These are phyloP conservation scores for Malbranchea zuffiana DNA, from an alignment of 2,329 filamentous ascomycete genomes.

Conservation along the genomic window DNA sequence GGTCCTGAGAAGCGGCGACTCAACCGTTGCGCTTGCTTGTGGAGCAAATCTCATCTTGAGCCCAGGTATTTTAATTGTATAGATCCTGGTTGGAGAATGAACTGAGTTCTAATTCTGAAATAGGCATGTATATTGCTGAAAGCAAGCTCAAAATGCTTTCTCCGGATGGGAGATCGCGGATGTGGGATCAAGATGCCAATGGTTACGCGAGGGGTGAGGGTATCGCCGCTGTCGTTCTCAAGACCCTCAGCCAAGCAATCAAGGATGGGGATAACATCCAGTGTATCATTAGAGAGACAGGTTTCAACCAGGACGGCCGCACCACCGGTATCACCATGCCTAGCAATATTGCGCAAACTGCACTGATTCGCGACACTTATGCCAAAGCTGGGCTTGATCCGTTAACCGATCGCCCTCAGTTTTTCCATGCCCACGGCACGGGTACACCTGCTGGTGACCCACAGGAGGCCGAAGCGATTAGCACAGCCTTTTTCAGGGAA, in stretches of 20 bases:
- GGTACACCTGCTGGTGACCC: slow-evolving; percentile 28
- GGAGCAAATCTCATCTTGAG: slow-evolving; percentile 29
- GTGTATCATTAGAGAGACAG: slow-evolving; percentile 22
- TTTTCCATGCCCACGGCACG: slow-evolving; percentile 27
- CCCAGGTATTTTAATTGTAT: no score
- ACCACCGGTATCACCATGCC: slow-evolving; percentile 35
- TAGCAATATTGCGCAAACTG: slow-evolving; percentile 20
- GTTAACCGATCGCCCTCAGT: slow-evolving; percentile 8
- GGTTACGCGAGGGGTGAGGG: slow-evolving; percentile 44
- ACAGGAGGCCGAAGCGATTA: slow-evolving; percentile 17
- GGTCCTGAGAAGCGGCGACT: slow-evolving; percentile 16
- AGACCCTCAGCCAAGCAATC: slow-evolving; percentile 38
- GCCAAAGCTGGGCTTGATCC: slow-evolving; percentile 14
- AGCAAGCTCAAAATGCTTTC: slow-evolving; percentile 33
- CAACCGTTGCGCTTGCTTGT: slow-evolving; percentile 15
- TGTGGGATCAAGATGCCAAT: slow-evolving; percentile 32
- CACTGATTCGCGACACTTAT: slow-evolving; percentile 20
- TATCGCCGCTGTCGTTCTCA: slow-evolving; percentile 39
- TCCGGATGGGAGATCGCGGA: slow-evolving; percentile 40
- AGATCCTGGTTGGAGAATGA: no score
- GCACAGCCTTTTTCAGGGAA: slow-evolving; percentile 15
- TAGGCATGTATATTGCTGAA: slow-evolving; percentile 13
- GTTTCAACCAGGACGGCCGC: slow-evolving; percentile 24
- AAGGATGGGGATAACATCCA: slow-evolving; percentile 33
- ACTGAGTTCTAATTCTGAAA: no score